phyloP scores from a whole-genome alignment of 2,329 filamentous ascomycete species.

The Chaetomium strumarium region DNA sequence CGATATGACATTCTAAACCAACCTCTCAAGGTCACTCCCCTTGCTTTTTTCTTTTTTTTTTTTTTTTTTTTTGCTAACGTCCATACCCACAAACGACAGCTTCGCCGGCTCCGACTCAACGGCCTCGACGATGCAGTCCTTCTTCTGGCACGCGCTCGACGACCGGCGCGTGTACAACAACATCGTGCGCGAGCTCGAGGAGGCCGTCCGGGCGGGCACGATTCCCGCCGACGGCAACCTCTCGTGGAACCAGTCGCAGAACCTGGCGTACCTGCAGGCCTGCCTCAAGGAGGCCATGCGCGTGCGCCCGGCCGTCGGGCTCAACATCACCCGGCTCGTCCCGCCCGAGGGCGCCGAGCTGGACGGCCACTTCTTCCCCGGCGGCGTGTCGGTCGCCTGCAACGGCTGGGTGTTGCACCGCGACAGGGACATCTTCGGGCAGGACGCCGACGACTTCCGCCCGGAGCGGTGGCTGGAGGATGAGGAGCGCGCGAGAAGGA shows the following conservation, averaged over 20 bases:
- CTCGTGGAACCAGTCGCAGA: slow-evolving; percentile 43
- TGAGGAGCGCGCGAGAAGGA: slow-evolving; percentile 37
- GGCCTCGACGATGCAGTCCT: slow-evolving; percentile 53
- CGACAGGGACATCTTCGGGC: slow-evolving; percentile 43
- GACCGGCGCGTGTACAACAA: slow-evolving; percentile 36
- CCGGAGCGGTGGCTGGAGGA: slow-evolving; percentile 51
- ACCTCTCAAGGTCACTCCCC: no score
- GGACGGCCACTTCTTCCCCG: slow-evolving; percentile 46
- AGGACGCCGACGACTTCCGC: slow-evolving; percentile 45
- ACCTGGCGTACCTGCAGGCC: slow-evolving; percentile 49
- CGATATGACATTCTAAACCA: no score
- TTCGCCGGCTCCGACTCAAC: slow-evolving; percentile 58
- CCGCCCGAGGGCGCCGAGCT: slow-evolving; percentile 47
- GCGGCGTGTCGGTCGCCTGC: slow-evolving; percentile 46
- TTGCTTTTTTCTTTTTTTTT: slow-evolving; percentile 1
- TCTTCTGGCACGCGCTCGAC: slow-evolving; percentile 46
- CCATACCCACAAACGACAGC: slow-evolving; percentile 27
- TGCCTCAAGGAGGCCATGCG: slow-evolving; percentile 53
- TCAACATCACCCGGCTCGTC: slow-evolving; percentile 47
- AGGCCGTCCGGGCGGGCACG: slow-evolving; percentile 32
- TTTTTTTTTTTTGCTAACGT: background rate
- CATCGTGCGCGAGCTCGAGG: slow-evolving; percentile 40
- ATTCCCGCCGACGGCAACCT: slow-evolving; percentile 39
- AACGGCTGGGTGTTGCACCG: slow-evolving; percentile 51
- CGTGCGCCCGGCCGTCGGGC: slow-evolving; percentile 48